Base-by-base conservation (phyloP, 2,329 filamentous ascomycete genomes). In the Fusarium praegraminearum region DNA sequence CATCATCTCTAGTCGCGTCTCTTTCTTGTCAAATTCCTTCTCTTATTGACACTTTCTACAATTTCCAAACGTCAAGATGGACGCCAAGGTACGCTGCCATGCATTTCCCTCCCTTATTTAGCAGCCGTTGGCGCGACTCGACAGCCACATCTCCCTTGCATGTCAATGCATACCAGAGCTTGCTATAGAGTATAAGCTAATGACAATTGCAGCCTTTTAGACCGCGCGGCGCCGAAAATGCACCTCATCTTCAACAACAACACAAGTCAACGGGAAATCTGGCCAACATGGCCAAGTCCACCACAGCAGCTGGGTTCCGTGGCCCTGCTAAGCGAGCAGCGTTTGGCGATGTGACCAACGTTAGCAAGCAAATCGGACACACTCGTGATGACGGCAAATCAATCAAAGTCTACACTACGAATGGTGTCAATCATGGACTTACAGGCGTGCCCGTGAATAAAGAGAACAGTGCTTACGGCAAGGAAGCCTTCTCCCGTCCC, bases 331-430 rank as follows among this genome's bases (percentile, higher is more conserved):
- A 94, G 83, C 90, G 94, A 71, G 89, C 90, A 67, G 93, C 89
- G 15, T 94, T 97, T 79, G 92, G 88, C 51, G 94, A 97, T 78
- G 87, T 96, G 66, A 96, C 92, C 83, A 95, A 94, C 76, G 89
- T 86, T 46, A 76, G 84, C 41, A 81, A 82, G 65, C 77, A 78
- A 46, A 69, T 71, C 36, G 74, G 73, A 35, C 64, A 75, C 30
- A 72, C 62, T 44, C 72, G 76, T 28, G 75, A 81, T 51, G 72
- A 79, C 32, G 75, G 67, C 57, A 84, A 84, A 74, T 72, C 68
- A 16, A 60, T 70, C 57, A 83, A 83, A 65, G 69, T 69, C 36
- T 62, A 76, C 45, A 51, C 71, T 20, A 63, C 62, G 26, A 69
- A 70, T 51, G 65, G 67, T 57, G 69, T 74, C 28, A 76, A 75